Percentiles rank a stretch among this genome's conserved stretches.
phyloP scores from a whole-genome alignment of 371 early-diverging fungal genomes.

The Cokeromyces recurvatus region DNA sequence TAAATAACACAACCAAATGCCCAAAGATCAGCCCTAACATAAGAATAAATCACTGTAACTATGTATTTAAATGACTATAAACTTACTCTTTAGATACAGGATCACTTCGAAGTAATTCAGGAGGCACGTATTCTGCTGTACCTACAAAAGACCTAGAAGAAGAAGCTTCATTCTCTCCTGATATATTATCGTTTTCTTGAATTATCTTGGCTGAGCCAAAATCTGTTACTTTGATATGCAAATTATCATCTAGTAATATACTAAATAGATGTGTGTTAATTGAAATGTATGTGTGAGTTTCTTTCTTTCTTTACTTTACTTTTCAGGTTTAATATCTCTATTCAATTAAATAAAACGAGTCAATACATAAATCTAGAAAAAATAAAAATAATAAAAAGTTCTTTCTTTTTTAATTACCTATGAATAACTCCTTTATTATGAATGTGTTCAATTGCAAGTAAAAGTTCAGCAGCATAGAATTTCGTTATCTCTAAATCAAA shows the following conservation, averaged over 20 bases:
- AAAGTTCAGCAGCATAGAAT: conserved; percentile 89
- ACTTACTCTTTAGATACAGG: conserved; percentile 64
- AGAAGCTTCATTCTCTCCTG: neutral
- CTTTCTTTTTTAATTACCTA: conserved; percentile 23
- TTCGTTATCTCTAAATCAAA: conserved; percentile 64
- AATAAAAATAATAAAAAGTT: neutral
- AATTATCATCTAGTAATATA: conserved; percentile 75
- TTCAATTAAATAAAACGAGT: no score
- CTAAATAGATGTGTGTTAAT: conserved; percentile 21
- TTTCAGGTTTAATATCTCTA: conserved; percentile 89
- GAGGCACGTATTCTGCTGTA: conserved; percentile 95
- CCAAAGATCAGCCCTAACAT: conserved; percentile 95
- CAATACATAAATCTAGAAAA: neutral
- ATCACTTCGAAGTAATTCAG: conserved; percentile 91
- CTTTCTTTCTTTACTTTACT: no score
- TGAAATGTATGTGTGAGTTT: conserved; percentile 5
- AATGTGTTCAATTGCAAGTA: conserved; percentile 80
- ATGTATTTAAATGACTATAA: no score
- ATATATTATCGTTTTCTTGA: conserved; percentile 13
- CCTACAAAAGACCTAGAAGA: conserved; percentile 91
- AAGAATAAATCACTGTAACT: no score
- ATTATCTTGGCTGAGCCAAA: conserved; percentile 96
- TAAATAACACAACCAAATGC: conserved; percentile 97
- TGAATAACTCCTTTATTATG: conserved; percentile 83
- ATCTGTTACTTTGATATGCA: conserved; percentile 94